Conservation (phyloP, 768 basidiomycete genomes). For the Cystofilobasidium macerans region DNA sequence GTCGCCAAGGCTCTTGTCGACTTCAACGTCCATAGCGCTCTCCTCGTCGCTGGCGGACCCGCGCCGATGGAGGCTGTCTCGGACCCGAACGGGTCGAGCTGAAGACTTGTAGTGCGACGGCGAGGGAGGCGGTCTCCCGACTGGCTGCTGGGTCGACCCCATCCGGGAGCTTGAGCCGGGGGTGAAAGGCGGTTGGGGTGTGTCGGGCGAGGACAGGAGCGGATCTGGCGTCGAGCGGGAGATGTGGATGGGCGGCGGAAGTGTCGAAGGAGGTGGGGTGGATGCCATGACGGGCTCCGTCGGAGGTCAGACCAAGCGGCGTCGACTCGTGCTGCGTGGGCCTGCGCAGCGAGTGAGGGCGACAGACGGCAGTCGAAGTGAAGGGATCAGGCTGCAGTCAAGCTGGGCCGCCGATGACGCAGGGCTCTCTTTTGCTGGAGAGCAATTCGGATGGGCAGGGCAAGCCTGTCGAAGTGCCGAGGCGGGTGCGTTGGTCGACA, state of each 20-base stretch:
- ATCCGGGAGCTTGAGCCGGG: not conserved
- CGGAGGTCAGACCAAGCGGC: too few species aligned
- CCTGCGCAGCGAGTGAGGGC: too few species aligned
- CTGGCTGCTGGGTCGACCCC: not conserved
- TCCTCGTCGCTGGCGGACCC: not conserved
- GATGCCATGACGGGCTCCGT: too few species aligned
- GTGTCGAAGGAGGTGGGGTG: not conserved
- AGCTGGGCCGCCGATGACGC: too few species aligned
- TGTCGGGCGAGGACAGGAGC: conserved; percentile 1
- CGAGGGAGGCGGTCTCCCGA: not conserved
- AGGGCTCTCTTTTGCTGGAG: too few species aligned
- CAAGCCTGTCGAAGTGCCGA: too few species aligned
- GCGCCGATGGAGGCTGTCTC: not conserved
- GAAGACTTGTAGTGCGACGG: not conserved
- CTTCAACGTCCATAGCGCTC: not conserved
- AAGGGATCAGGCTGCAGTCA: too few species aligned
- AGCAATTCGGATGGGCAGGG: too few species aligned
- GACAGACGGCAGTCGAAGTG: too few species aligned
- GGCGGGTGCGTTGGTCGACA: too few species aligned
- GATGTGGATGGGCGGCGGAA: not conserved
- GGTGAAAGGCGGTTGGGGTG: conserved; percentile 2
- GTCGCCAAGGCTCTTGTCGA: not conserved
- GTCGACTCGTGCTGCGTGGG: too few species aligned
- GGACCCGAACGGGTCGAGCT: not conserved
- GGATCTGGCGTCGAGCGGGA: not conserved